phyloP scores from a whole-genome alignment of 495 filamentous ascomycete genomes.

The Sordaria brevicollis region DNA sequence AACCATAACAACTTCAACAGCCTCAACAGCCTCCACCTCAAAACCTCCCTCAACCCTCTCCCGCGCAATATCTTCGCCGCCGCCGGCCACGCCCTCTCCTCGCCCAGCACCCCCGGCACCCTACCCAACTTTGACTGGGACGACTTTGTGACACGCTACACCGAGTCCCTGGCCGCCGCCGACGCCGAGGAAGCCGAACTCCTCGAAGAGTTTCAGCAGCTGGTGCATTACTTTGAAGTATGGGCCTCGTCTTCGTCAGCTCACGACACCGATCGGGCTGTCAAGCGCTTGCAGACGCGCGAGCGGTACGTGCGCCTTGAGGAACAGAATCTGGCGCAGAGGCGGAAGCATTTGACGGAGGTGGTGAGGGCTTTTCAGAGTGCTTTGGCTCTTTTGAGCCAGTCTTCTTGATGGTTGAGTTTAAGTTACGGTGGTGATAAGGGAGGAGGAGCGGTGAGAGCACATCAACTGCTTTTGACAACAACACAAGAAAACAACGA shows the following conservation, averaged over 20 bases:
- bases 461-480: neutral
- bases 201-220: conserved; percentile 49
- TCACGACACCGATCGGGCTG: conserved; percentile 60
- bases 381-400: conserved; percentile 56
- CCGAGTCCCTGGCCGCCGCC: conserved; percentile 47
- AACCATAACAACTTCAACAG: neutral
- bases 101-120: conserved; percentile 35
- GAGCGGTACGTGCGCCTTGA: conserved; percentile 61
- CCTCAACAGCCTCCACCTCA: neutral
- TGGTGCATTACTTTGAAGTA: conserved; percentile 57
- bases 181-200: conserved; percentile 50
- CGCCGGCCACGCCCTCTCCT: conserved; percentile 1
- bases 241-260: conserved; percentile 56
- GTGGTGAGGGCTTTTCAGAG: conserved; percentile 76
- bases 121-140: conserved; percentile 52
- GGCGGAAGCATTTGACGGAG: conserved; percentile 62
- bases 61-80: neutral
- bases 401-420: conserved; percentile 7
- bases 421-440: neutral
- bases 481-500: neutral
- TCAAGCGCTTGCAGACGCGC: conserved; percentile 70
- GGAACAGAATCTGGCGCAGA: conserved; percentile 56
- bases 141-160: conserved; percentile 54
- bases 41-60: neutral
- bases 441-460: neutral